A percentile compares a stretch with the other conserved stretches of the same genome.
Evolutionary conservation across 768 basidiomycete genomes (phyloP).

Genomic region (Scleroderma bovista): DNA sequence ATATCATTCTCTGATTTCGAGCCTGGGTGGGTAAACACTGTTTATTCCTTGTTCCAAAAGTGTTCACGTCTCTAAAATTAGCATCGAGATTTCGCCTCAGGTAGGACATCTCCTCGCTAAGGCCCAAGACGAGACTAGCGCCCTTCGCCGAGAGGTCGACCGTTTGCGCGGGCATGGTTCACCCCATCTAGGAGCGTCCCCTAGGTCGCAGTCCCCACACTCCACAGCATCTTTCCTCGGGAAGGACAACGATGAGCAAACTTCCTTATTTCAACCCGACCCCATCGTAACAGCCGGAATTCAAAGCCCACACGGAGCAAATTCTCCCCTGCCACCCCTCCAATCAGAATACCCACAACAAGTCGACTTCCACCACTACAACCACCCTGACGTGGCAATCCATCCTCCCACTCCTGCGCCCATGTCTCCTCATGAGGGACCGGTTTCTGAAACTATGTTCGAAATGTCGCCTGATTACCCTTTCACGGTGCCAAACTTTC

Average conservation of each 20-base stretch:
- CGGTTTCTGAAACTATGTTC: background rate
- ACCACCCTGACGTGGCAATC: background rate
- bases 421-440: background rate
- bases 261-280: background rate
- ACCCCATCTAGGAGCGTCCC: background rate
- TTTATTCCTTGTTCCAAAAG: background rate
- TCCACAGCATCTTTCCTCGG: background rate
- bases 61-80: background rate
- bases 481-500: background rate
- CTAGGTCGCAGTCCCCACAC: background rate
- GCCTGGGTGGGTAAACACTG: background rate
- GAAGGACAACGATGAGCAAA: background rate
- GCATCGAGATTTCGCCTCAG: background rate
- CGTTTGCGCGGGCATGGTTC: background rate
- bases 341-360: no score
- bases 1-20: background rate
- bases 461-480: background rate
- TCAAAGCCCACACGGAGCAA: background rate
- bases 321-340: background rate
- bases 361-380: background rate
- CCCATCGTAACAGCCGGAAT: background rate
- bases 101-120: constrained; percentile 1
- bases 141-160: background rate
- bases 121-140: background rate
- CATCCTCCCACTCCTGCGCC: background rate